Evolutionary conservation across 805 yeast genomes (phyloP).

Genomic region (Wickerhamiella vanderwaltii): DNA sequence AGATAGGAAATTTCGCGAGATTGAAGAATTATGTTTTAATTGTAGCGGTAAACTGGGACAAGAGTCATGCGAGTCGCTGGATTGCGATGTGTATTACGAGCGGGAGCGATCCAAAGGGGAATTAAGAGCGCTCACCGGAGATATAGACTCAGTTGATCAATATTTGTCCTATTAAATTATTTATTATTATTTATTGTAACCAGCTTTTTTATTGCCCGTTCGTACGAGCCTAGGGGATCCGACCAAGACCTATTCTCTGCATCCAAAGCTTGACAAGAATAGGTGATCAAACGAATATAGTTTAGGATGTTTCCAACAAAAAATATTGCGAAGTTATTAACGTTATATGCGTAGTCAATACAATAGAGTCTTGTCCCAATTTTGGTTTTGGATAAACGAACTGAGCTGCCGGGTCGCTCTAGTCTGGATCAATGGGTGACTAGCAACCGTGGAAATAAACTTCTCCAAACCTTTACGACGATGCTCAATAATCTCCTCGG

Average conservation of each 20-base stretch:
- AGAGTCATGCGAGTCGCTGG: conserved; percentile 17
- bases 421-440: conserved; percentile 87
- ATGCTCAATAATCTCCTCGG: conserved; percentile 70
- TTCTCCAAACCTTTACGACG: conserved; percentile 74
- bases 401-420: conserved; percentile 58
- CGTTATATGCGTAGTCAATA: conserved; percentile 4
- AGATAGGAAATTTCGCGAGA: conserved; percentile 9
- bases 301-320: too few relatives aligned
- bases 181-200: too few relatives aligned
- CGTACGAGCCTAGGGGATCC: too few relatives aligned
- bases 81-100: conserved; percentile 19
- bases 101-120: conserved; percentile 11
- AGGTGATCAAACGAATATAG: too few relatives aligned
- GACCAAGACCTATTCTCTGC: too few relatives aligned
- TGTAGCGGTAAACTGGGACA: conserved; percentile 14
- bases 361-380: conserved; percentile 42
- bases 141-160: neutral
- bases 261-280: too few relatives aligned
- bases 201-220: too few relatives aligned
- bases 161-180: too few relatives aligned
- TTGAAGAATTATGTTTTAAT: conserved; percentile 12
- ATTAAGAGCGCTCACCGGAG: neutral
- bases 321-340: too few relatives aligned
- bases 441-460: conserved; percentile 66
- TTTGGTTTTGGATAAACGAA: conserved; percentile 78